Conservation (phyloP, 2,329 filamentous ascomycete species). For the Talaromyces sp. region DNA sequence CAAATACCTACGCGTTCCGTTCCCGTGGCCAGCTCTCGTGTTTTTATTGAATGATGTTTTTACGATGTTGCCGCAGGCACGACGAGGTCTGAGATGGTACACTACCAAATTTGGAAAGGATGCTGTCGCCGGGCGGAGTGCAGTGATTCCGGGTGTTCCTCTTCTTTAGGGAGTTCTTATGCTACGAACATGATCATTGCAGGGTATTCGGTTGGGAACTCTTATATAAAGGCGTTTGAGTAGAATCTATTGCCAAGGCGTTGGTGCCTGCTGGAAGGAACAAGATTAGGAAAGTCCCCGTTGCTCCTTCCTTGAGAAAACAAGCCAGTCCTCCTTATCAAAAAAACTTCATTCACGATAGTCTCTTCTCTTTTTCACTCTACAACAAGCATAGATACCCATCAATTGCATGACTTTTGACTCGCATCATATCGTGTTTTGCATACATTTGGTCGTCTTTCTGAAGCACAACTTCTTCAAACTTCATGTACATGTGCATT, state of each 20-base stretch:
- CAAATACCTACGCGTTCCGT: conserved; percentile 42
- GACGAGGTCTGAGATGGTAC: conserved; percentile 83
- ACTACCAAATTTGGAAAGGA: conserved; percentile 80
- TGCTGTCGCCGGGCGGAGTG: conserved; percentile 70
- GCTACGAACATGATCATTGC: background rate
- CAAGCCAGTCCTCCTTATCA: background rate
- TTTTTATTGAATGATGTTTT: conserved; percentile 84
- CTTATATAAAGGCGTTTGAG: background rate
- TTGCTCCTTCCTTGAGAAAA: background rate
- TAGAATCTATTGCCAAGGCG: background rate
- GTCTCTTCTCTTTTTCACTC: conserved; percentile 32
- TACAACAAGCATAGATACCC: conserved; percentile 20
- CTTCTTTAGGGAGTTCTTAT: conserved; percentile 31
- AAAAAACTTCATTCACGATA: background rate
- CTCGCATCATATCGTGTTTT: conserved; percentile 64
- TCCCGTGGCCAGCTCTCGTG: conserved; percentile 67
- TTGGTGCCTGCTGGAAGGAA: background rate
- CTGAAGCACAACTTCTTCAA: conserved; percentile 23
- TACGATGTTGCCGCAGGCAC: conserved; percentile 85
- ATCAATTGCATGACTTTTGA: conserved; percentile 33
- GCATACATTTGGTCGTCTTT: conserved; percentile 42
- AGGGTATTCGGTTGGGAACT: too few relatives aligned
- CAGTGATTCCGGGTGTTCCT: conserved; percentile 60
- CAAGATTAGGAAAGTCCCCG: background rate
- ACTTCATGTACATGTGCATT: background rate